phyloP scores from a whole-genome alignment of 305 asterid species.

The Rubia peregrina region DNA sequence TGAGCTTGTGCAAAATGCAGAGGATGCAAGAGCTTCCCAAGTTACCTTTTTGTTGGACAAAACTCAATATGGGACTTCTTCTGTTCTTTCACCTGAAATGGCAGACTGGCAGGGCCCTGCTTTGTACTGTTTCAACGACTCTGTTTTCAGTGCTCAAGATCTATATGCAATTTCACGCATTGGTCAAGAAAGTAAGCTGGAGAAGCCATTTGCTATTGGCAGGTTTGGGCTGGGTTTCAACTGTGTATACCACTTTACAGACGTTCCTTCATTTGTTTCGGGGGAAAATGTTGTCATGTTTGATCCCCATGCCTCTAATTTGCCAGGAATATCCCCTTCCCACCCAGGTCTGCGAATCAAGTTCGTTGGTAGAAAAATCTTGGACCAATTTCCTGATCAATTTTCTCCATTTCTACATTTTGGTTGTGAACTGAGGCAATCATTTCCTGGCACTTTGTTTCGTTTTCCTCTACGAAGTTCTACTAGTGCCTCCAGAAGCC shows the following conservation, averaged over 20 bases:
- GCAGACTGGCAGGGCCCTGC: constrained; percentile 99
- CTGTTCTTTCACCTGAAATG: constrained; percentile 98
- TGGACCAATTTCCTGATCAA: constrained; percentile 97
- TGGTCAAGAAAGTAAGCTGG: constrained; percentile 97
- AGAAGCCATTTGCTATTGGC: constrained; percentile 97
- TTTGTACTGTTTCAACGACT: constrained; percentile 90
- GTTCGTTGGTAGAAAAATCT: constrained; percentile 62
- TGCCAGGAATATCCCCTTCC: constrained; percentile 94
- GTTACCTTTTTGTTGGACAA: constrained; percentile 87
- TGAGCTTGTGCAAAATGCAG: constrained; percentile 97
- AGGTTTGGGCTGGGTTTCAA: constrained; percentile 98
- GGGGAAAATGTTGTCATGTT: constrained; percentile 97
- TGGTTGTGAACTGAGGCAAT: constrained; percentile 82
- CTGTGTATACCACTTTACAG: constrained; percentile 92
- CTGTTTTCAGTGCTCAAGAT: constrained; percentile 94
- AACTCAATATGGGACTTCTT: constrained; percentile 85
- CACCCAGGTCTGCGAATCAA: constrained; percentile 96
- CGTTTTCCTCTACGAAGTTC: constrained; percentile 87
- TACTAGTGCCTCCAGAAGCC: constrained; percentile 82
- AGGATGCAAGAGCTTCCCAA: constrained; percentile 91
- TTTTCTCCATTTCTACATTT: constrained; percentile 93
- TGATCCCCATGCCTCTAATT: constrained; percentile 94
- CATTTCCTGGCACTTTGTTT: constrained; percentile 89
- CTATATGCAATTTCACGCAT: constrained; percentile 93
- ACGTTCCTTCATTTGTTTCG: constrained; percentile 88